Evolutionary conservation across 345 rosid species (phyloP), one percentile per base, ranked within the genome.

Genomic region (Eucalyptus brandiana): DNA sequence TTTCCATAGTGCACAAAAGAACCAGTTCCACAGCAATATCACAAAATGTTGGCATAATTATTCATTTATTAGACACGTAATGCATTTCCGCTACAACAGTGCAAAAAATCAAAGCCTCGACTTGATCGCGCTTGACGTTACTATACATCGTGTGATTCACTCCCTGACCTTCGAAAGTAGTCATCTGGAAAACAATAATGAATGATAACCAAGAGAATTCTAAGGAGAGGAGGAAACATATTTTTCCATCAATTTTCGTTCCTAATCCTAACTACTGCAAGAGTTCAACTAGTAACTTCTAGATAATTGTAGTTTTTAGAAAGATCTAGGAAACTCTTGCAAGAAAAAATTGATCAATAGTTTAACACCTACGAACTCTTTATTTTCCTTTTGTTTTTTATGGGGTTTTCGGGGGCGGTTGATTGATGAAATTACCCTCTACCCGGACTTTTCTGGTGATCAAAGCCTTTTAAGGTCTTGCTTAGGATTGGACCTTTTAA

Each of bases 21-120:
- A 65, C 10, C 23, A 51, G 9, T 58, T 58, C 65, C 65, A 12
- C 65, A 58, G 30, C 7, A 58, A 26, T 26, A 58, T 26, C n/a
- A 0, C n/a, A 26, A 58, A 17, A 3, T 58, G 65, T 26, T 51
- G 15, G n/a, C 28, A 28, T 26, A 26, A 58, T 58, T 58, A 26
- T 26, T 58, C 65, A 58, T 26, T 28, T 24, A 58, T 58, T 28
- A 10, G n/a, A 26, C 65, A 26, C 1, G 15, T 58, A 58, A 58
- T 13, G 28, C n/a, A 26, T 58, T 26, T 7, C n/a, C 2, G 0
- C 2, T 0, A 26, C 12, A 12, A 26, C 14, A 12, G 15, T 24
- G n/a, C 65, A 58, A 58, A 58, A 58, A 26, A 58, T 26, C 28
- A 51, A 58, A 58, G 4, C 65, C 65, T 58, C 15, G 2, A 26